Evolutionary conservation across 2,329 filamentous ascomycete species (phyloP).

Genomic region (Lanzia echinophila): DNA sequence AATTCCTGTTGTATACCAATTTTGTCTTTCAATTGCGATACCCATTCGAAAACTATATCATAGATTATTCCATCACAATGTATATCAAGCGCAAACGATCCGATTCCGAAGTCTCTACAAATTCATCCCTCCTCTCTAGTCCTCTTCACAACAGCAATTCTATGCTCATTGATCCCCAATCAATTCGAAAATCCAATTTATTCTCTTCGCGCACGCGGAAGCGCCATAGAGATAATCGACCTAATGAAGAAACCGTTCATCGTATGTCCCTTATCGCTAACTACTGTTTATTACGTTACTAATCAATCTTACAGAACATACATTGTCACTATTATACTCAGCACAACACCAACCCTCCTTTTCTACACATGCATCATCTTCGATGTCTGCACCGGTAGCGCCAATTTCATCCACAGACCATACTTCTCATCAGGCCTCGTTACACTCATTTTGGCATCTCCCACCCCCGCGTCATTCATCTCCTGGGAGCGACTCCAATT

Average conservation of each 20-base stretch:
- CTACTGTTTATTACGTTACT: not conserved
- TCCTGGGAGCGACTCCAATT: conserved; percentile 27
- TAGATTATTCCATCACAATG: conserved; percentile 32
- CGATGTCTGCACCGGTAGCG: conserved; percentile 15
- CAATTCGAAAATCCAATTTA: conserved; percentile 35
- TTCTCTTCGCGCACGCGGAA: conserved; percentile 54
- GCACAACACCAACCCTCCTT: conserved; percentile 38
- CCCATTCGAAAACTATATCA: too few species aligned
- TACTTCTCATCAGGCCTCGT: conserved; percentile 40
- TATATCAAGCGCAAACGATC: conserved; percentile 59
- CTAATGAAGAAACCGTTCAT: conserved; percentile 43
- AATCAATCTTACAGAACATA: conserved; percentile 35
- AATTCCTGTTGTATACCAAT: too few species aligned
- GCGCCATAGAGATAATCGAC: conserved; percentile 52
- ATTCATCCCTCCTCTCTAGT: conserved; percentile 37
- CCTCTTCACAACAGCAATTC: conserved; percentile 31
- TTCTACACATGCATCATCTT: conserved; percentile 13
- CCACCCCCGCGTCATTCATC: conserved; percentile 30
- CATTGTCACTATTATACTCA: conserved; percentile 50
- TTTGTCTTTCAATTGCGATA: too few species aligned
- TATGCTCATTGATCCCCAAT: conserved; percentile 30
- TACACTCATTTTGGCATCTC: conserved; percentile 58
- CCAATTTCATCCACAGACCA: conserved; percentile 16
- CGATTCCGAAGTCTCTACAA: conserved; percentile 47
- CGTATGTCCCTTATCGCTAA: conserved; percentile 17